A percentile compares a stretch with the other conserved stretches of the same genome.
phyloP scores from a whole-genome alignment of 192 early-diverging fungal species.

The Entomortierella chlamydospora region DNA sequence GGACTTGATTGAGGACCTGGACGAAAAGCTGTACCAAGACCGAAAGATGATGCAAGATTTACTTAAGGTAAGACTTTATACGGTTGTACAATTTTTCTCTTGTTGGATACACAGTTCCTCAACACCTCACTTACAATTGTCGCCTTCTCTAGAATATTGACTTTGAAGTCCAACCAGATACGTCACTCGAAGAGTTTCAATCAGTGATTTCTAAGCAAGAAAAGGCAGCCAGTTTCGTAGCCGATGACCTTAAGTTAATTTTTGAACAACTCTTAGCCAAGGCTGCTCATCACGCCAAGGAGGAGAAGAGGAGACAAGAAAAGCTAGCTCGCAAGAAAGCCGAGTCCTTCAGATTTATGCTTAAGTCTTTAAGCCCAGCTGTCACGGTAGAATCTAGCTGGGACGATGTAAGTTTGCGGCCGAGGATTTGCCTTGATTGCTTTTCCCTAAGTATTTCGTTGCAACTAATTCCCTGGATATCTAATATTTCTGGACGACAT shows the following conservation, averaged over 20 bases:
- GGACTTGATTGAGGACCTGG: conserved; percentile 86
- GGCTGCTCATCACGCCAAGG: conserved; percentile 69
- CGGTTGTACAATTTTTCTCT: neutral
- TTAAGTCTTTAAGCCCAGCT: conserved; percentile 74
- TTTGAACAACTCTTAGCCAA: conserved; percentile 70
- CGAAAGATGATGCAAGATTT: conserved; percentile 74
- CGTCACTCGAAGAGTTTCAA: conserved; percentile 56
- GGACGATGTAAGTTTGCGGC: conserved; percentile 65
- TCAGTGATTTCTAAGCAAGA: conserved; percentile 44
- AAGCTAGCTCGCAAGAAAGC: conserved; percentile 76
- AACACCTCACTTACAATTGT: neutral
- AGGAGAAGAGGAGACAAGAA: conserved; percentile 77
- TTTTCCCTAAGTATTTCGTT: too few species aligned
- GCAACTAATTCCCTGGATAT: too few species aligned
- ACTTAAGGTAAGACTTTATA: conserved; percentile 62
- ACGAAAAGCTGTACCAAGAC: conserved; percentile 77
- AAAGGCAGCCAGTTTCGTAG: conserved; percentile 15
- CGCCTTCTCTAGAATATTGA: conserved; percentile 47
- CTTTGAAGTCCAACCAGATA: conserved; percentile 61
- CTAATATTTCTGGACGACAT: too few species aligned
- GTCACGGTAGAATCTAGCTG: conserved; percentile 72
- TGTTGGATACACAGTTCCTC: neutral
- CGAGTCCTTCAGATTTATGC: conserved; percentile 79
- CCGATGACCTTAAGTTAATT: conserved; percentile 59
- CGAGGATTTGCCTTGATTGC: too few species aligned